Conservation (phyloP, 805 yeast genomes). For the Metahyphopichia silvanorum region DNA sequence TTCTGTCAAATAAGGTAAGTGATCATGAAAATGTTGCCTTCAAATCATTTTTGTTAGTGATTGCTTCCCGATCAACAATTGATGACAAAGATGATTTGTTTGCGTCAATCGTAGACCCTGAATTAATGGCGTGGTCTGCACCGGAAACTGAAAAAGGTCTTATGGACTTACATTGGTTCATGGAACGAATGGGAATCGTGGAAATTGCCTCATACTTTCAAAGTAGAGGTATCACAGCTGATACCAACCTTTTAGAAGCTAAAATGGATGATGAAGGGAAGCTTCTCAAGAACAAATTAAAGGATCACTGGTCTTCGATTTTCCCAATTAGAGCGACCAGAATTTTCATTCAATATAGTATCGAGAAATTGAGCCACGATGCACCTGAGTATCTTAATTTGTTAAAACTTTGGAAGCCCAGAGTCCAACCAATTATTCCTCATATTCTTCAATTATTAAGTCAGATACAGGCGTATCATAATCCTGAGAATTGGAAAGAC, state of each 20-base stretch:
- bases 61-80: slow-evolving; percentile 80
- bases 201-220: slow-evolving; percentile 89
- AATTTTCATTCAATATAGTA: slow-evolving; percentile 90
- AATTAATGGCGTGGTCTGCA: slow-evolving; percentile 87
- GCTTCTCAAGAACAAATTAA: slow-evolving; percentile 67
- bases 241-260: slow-evolving; percentile 70
- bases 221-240: slow-evolving; percentile 73
- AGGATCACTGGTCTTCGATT: slow-evolving; percentile 88
- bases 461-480: slow-evolving; percentile 92
- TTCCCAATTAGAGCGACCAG: slow-evolving; percentile 96
- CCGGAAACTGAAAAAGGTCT: slow-evolving; percentile 88
- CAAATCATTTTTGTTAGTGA: slow-evolving; percentile 86
- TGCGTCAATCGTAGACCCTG: slow-evolving; percentile 88
- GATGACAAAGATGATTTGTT: slow-evolving; percentile 75
- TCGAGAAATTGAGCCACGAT: slow-evolving; percentile 82
- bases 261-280: slow-evolving; percentile 90
- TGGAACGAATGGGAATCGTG: slow-evolving; percentile 95
- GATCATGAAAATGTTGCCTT: slow-evolving; percentile 93
- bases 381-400: slow-evolving; percentile 70
- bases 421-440: slow-evolving; percentile 88
- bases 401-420: slow-evolving; percentile 83
- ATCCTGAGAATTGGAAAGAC: slow-evolving; percentile 86
- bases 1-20: slow-evolving; percentile 67
- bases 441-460: slow-evolving; percentile 82
- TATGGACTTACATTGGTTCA: slow-evolving; percentile 91